Base-by-base conservation (phyloP, 495 filamentous ascomycete genomes). In the Hyaloscypha variabilis region DNA sequence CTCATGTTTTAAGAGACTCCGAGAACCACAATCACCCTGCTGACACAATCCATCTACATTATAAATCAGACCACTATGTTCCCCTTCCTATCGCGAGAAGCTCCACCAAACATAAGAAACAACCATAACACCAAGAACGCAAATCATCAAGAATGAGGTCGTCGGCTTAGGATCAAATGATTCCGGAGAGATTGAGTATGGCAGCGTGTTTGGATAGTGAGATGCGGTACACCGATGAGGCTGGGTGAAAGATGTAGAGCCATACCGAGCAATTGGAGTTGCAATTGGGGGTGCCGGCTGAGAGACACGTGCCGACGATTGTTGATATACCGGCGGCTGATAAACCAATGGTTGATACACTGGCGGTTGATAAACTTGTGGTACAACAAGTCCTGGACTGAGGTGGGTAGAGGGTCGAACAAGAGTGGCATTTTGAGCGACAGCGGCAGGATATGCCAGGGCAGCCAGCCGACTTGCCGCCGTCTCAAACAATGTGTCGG, bases 81-180 rank as follows among this genome's bases (percentile, higher is more conserved):
- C 13, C 4, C 39, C 39, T 46, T 17, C 6, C 17, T 46, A 34
- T 8, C 1, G 30, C 17, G 19, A 26, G 24, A 11, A 57, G 26
- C 54, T 57, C 30, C 58, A 60, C 58, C 58, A 60, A 42, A 49
- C 58, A 25, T 26, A 24, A 46, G 58, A 13, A 8, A 60, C 10
- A 42, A 29, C 34, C 2, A 50, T 8, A 10, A 60, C 30, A 6
- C 34, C 58, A 4, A 46, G 3, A 46, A 19, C 19, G 39, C 39
- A 46, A 17, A 17, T 46, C 11, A 3, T 11, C 8, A 46, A 10
- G 3, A 46, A 46, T 46, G 39, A 46, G 17, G 17, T 14, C 19
- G 17, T 14, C 19, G 39, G 19, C 6, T 46, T 17, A 4, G 10
- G 11, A 46, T 46, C 39, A 17, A 4, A 14, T 4, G 39, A 17